These are phyloP conservation scores for Blumeriella jaapii DNA, from an alignment of 2,329 filamentous ascomycete genomes.

Conservation along the genomic window DNA sequence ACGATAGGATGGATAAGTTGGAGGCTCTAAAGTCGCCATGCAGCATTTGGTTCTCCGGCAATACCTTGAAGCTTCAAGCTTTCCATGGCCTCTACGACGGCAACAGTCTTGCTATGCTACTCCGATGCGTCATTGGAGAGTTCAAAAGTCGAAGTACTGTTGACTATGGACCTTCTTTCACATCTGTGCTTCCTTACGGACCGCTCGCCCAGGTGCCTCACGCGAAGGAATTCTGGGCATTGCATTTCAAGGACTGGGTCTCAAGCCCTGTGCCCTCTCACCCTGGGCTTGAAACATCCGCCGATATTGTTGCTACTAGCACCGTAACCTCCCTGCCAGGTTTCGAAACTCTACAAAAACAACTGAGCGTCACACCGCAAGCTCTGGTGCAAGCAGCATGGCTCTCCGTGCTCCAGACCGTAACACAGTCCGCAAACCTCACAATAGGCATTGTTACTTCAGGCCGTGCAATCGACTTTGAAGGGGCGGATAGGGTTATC, in stretches of 20 bases:
- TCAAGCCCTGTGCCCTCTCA: conserved; percentile 10
- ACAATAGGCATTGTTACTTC: conserved; percentile 66
- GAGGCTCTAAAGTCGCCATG: conserved; percentile 21
- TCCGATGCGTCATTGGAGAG: conserved; percentile 42
- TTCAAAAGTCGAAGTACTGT: conserved; percentile 32
- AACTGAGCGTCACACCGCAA: conserved; percentile 69
- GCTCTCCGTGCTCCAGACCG: conserved; percentile 48
- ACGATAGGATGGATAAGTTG: conserved; percentile 16
- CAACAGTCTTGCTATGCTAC: conserved; percentile 58
- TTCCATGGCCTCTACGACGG: conserved; percentile 88
- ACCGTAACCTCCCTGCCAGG: conserved; percentile 34
- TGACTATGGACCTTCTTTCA: conserved; percentile 42
- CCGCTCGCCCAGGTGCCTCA: conserved; percentile 43
- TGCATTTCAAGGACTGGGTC: conserved; percentile 20
- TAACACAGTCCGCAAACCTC: conserved; percentile 30
- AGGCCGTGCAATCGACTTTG: conserved; percentile 60
- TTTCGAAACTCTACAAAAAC: conserved; percentile 41
- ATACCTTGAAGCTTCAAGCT: conserved; percentile 49
- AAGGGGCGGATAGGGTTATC: conserved; percentile 53
- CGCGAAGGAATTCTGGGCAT: conserved; percentile 54
- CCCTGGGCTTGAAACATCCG: neutral
- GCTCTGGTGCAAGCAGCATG: conserved; percentile 68
- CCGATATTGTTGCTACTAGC: conserved; percentile 20
- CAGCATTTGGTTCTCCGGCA: conserved; percentile 9
- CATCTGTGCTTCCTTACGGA: conserved; percentile 56